Base-by-base conservation (phyloP, 345 rosid species). In the Citrus mangshanensis region DNA sequence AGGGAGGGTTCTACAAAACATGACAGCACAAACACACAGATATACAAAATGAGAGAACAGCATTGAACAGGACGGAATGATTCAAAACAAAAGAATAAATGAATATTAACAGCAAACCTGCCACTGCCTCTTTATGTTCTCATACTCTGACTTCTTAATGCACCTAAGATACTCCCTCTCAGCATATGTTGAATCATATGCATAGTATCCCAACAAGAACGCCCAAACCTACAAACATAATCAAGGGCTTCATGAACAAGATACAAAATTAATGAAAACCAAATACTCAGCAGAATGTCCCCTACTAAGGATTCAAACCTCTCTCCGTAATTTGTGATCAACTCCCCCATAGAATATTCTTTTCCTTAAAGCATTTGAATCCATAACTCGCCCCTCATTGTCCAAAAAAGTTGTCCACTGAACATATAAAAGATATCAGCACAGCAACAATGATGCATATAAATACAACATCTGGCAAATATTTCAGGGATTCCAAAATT, bases 321-420 rank as follows among this genome's bases (percentile, higher is more conserved):
- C 93, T 86, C 75, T 94, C 64, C 98, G 90, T 78, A 90, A 81
- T 71, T 79, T 42, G 81, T 88, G 95, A 78, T 92, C 98, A 80
- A 91, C 87, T 88, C 97, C 98, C 72, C 99, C 99, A 80, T 93
- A 92, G 87, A 94, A 94, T 78, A 97, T 87, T 88, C 97, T 93
- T 81, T 88, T 89, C 80, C 90, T 87, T 72, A 93, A 86, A 68
- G 93, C 93, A 79, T 87, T 80, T 71, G 97, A 76, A 86, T 93
- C 93, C 65, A 84, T 78, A 66, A 94, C 86, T 70, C 96, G 91
- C 73, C 98, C 98, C 86, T 94, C 98, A 70, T 89, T 91, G 84
- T 93, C 98, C 89, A 94, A 80, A 86, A 92, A 92, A 64, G 91
- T 91, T 56, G 86, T 85, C 93, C 93, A 94, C 99, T 94, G 86